Evolutionary conservation across 2,329 filamentous ascomycete species (phyloP).

Genomic region (Myriosclerotinia curreyana): DNA sequence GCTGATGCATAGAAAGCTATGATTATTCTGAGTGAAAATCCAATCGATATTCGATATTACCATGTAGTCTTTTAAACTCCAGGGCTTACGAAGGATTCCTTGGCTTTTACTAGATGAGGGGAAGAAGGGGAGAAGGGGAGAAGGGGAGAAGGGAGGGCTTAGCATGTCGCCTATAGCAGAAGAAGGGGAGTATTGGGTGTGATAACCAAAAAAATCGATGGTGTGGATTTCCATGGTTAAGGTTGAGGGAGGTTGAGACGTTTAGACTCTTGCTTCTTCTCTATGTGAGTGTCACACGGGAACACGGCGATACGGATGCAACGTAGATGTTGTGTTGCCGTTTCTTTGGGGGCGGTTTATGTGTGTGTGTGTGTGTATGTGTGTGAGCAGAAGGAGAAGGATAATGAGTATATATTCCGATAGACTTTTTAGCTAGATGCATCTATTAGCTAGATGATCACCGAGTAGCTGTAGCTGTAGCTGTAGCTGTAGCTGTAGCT

Average conservation of each 20-base stretch:
- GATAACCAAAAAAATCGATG: conserved; percentile 6
- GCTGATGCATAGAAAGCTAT: conserved; percentile 7
- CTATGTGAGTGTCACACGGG: neutral
- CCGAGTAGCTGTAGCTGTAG: neutral
- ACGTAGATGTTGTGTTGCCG: conserved; percentile 7
- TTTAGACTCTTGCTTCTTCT: neutral
- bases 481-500: too few species aligned
- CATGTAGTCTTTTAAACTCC: neutral
- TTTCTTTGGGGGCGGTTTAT: neutral
- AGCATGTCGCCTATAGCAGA: neutral
- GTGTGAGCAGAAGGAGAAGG: neutral
- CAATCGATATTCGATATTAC: neutral
- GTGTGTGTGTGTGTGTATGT: neutral
- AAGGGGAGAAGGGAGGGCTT: too few species aligned
- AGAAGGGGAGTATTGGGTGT: neutral
- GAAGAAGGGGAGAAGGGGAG: conserved; percentile 8
- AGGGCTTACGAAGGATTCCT: conserved; percentile 18
- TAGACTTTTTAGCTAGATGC: neutral
- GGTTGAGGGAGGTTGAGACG: too few species aligned
- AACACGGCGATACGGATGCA: conserved; percentile 10
- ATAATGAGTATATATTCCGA: conserved; percentile 9
- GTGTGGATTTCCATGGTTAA: conserved; percentile 4
- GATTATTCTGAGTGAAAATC: neutral
- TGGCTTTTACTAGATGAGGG: conserved; percentile 11
- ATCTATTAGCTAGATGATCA: neutral